These are phyloP conservation scores for Pseudocercospora vitis DNA, from an alignment of 2,329 filamentous ascomycete species.

Conservation along the genomic window DNA sequence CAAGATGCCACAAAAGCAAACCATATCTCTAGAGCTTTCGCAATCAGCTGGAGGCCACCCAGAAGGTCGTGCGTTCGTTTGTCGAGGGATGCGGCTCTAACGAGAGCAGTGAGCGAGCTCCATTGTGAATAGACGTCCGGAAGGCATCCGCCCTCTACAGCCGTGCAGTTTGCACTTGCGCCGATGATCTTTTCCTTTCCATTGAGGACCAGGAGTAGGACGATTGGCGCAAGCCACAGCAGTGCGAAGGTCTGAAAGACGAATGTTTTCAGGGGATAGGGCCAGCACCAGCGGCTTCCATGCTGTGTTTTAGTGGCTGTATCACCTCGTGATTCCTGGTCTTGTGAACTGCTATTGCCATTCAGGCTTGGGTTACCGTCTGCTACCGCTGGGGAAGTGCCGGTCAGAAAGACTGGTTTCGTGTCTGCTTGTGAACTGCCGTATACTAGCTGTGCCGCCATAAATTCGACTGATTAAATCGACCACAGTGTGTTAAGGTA, in stretches of 20 bases:
- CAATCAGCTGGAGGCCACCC: conserved; percentile 30
- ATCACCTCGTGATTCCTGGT: neutral
- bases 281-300: neutral
- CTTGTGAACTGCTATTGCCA: neutral
- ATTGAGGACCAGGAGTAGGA: conserved; percentile 33
- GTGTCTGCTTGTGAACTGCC: too few species aligned
- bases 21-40: conserved; percentile 34
- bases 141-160: neutral
- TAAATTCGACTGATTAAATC: neutral
- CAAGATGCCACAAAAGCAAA: conserved; percentile 29
- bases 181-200: conserved; percentile 32
- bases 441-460: neutral
- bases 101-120: neutral
- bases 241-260: conserved; percentile 28
- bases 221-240: conserved; percentile 34
- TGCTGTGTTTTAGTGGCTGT: neutral
- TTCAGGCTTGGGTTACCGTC: neutral
- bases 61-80: conserved; percentile 16
- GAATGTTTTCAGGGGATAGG: conserved; percentile 8
- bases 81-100: neutral
- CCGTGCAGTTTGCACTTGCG: conserved; percentile 23
- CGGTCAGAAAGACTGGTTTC: neutral
- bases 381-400: neutral
- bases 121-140: neutral
- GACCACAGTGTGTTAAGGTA: neutral